phyloP scores from a whole-genome alignment of 2,329 filamentous ascomycete species.

The Fusarium sp. region DNA sequence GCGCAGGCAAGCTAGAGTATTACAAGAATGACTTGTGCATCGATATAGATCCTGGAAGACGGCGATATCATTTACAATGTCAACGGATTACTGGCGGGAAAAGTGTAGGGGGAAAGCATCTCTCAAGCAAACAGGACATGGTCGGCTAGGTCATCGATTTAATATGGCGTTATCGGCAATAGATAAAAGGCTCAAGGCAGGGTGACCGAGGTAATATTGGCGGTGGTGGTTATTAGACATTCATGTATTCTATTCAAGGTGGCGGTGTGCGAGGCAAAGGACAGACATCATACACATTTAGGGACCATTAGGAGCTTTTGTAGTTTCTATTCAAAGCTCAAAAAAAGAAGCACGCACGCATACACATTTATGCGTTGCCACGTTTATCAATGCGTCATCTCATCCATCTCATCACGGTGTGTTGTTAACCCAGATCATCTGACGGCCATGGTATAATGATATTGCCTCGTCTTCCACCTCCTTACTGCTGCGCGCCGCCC shows the following conservation, averaged over 20 bases:
- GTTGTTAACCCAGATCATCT: constrained; percentile 20
- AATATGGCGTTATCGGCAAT: constrained; percentile 7
- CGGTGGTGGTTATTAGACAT: background rate
- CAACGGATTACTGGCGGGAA: background rate
- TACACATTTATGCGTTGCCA: constrained; percentile 27
- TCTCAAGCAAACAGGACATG: background rate
- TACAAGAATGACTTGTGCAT: background rate
- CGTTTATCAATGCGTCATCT: constrained; percentile 39
- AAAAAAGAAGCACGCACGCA: constrained; percentile 22
- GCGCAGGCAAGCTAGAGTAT: constrained; percentile 11
- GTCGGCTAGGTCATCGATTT: background rate
- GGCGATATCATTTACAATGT: constrained; percentile 1
- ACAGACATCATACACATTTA: background rate
- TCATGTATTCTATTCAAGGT: background rate
- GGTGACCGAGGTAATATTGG: background rate
- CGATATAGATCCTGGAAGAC: background rate
- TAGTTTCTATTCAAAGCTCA: constrained; percentile 39
- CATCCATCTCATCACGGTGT: constrained; percentile 5
- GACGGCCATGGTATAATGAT: constrained; percentile 39
- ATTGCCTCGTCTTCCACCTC: constrained; percentile 24
- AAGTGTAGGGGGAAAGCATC: background rate
- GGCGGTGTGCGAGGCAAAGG: background rate
- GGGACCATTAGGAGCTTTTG: constrained; percentile 22
- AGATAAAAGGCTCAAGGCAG: constrained; percentile 11
- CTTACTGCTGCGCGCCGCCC: constrained; percentile 45